These are phyloP conservation scores for Clarireedia paspali DNA, from an alignment of 2,329 filamentous ascomycete species.

Conservation along the genomic window DNA sequence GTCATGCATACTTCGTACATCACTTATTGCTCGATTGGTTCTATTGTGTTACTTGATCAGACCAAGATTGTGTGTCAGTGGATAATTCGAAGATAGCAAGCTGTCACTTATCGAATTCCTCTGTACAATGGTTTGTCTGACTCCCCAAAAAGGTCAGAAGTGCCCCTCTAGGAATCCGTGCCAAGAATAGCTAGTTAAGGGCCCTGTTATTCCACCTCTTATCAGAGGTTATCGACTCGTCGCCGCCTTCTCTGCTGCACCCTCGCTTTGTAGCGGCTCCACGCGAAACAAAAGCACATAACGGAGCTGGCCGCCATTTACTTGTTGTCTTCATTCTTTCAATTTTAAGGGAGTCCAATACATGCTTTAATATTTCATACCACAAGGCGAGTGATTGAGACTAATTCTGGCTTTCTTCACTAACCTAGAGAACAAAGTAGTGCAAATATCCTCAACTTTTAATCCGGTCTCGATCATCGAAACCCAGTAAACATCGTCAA, in stretches of 20 bases:
- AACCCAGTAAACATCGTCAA: neutral
- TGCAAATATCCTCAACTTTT: slow-evolving; percentile 1
- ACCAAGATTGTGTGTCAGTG: neutral
- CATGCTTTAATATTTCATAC: neutral
- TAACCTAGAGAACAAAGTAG: neutral
- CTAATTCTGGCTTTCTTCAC: neutral
- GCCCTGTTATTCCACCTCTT: neutral
- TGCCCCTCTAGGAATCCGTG: neutral
- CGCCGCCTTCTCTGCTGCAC: neutral
- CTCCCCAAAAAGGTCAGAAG: too few relatives aligned
- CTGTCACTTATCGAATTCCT: too few relatives aligned
- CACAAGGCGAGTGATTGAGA: slow-evolving; percentile 2
- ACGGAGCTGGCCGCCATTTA: neutral
- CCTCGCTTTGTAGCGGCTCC: slow-evolving; percentile 4
- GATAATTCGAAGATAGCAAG: neutral
- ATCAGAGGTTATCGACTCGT: slow-evolving; percentile 7
- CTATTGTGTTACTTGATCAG: too few relatives aligned
- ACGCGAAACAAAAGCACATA: neutral
- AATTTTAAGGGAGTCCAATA: neutral
- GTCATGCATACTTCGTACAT: too few relatives aligned
- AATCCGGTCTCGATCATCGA: neutral
- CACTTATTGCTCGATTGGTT: too few relatives aligned
- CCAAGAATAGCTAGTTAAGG: neutral
- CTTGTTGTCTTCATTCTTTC: slow-evolving; percentile 5
- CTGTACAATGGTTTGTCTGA: too few relatives aligned